These are phyloP conservation scores for Puccinia polysora DNA, from an alignment of 1,284 basidiomycete species.

Conservation along the genomic window DNA sequence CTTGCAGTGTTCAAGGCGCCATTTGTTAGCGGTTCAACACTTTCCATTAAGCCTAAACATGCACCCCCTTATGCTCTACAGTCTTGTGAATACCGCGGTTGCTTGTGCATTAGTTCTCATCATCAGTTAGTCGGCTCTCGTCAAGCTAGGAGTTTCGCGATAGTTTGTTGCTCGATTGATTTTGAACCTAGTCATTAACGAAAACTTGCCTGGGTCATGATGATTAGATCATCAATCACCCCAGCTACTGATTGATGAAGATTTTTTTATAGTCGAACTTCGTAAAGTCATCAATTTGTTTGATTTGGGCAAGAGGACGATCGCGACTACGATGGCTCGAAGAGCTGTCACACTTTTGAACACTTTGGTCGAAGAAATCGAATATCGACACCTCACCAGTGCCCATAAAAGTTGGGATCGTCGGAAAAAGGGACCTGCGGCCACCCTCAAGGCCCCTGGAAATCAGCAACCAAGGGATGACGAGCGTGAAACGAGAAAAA, in stretches of 20 bases:
- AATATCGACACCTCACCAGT: neutral
- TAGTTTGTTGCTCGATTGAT: conserved; percentile 52
- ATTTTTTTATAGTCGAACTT: conserved; percentile 8
- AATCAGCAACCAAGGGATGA: neutral
- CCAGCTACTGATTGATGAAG: conserved; percentile 12
- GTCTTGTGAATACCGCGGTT: conserved; percentile 17
- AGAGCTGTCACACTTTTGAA: conserved; percentile 3
- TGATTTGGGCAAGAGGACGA: conserved; percentile 11
- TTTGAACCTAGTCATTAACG: neutral
- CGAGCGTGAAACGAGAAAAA: conserved; percentile 6
- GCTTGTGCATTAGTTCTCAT: conserved; percentile 27
- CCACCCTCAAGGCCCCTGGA: neutral
- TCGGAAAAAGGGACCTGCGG: conserved; percentile 14
- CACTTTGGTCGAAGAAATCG: conserved; percentile 17
- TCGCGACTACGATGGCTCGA: conserved; percentile 10
- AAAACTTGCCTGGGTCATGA: neutral
- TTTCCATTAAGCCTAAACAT: conserved; percentile 9
- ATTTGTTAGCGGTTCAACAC: conserved; percentile 6
- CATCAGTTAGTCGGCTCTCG: conserved; percentile 7
- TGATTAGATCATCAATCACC: conserved; percentile 12
- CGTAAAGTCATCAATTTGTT: conserved; percentile 1
- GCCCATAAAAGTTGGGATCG: conserved; percentile 9
- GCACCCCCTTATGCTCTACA: conserved; percentile 29
- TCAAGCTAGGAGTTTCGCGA: neutral
- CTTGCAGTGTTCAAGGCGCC: neutral